Percentiles rank a stretch among this genome's conserved stretches.
Evolutionary conservation across 2,329 filamentous ascomycete species (phyloP).

Genomic region (Incumbomyces delicatus): DNA sequence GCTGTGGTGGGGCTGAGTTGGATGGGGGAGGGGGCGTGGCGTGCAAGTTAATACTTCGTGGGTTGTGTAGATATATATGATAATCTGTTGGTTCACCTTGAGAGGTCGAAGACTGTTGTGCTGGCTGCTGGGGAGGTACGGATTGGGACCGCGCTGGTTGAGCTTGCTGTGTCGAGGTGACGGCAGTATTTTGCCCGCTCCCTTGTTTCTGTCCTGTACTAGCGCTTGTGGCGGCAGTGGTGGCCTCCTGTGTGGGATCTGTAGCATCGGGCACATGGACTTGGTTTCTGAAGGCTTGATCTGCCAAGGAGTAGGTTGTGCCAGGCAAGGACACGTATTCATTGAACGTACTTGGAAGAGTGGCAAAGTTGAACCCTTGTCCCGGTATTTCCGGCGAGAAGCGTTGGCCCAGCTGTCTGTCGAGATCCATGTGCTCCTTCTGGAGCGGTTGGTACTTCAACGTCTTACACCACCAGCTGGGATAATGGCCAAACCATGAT

Average conservation of each 20-base stretch:
- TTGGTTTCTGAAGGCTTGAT: constrained; percentile 2
- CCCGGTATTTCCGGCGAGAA: constrained; percentile 29
- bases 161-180: not conserved
- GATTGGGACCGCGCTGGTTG: not conserved
- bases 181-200: not conserved
- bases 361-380: constrained; percentile 39
- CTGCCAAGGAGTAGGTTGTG: constrained; percentile 27
- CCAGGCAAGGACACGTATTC: constrained; percentile 39
- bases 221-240: no score
- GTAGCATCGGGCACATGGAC: not conserved
- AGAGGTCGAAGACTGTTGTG: not conserved
- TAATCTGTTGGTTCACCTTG: constrained; percentile 2
- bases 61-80: constrained; percentile 6
- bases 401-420: constrained; percentile 34
- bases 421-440: constrained; percentile 31
- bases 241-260: not conserved
- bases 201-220: not conserved
- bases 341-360: constrained; percentile 31
- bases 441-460: constrained; percentile 30
- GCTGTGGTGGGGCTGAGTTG: not conserved
- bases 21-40: constrained; percentile 2
- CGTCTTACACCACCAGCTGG: constrained; percentile 30
- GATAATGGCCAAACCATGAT: constrained; percentile 32
- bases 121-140: not conserved
- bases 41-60: constrained; percentile 3